phyloP scores from a whole-genome alignment of 78 protist species.

The Pelomyxa schiedti region DNA sequence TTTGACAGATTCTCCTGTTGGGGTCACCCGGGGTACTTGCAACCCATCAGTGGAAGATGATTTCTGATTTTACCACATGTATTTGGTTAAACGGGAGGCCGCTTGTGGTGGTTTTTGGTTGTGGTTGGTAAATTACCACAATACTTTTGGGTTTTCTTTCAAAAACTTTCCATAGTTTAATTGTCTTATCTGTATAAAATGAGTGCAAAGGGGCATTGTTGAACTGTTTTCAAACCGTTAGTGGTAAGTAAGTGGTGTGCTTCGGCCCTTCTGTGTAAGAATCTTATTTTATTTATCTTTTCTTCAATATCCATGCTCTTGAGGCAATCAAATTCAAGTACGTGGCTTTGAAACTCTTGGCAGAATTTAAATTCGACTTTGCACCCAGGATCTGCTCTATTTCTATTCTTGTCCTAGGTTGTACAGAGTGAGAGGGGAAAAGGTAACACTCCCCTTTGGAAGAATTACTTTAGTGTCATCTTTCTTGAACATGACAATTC shows the following conservation, averaged over 20 bases:
- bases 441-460: neutral
- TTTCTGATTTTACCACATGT: too few species aligned
- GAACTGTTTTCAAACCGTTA: too few species aligned
- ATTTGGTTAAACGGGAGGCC: too few species aligned
- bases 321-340: conserved; percentile 94
- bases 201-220: neutral
- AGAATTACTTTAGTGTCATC: conserved; percentile 3
- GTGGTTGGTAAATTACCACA: conserved; percentile 8
- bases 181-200: conserved; percentile 82
- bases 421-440: neutral
- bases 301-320: conserved; percentile 95
- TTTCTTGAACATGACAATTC: conserved; percentile 67
- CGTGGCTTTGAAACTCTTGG: conserved; percentile 95
- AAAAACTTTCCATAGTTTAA: conserved; percentile 91
- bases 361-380: conserved; percentile 77
- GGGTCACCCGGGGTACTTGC: too few species aligned
- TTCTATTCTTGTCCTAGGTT: neutral
- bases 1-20: conserved; percentile 31
- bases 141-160: conserved; percentile 43
- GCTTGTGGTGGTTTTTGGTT: too few species aligned
- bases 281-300: conserved; percentile 89
- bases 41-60: too few species aligned
- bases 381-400: neutral
- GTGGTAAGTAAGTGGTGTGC: conserved; percentile 76
- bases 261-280: conserved; percentile 45